Evolutionary conservation across 2,329 filamentous ascomycete genomes (phyloP).

Genomic region (Coniosporium tulheliwenetii): DNA sequence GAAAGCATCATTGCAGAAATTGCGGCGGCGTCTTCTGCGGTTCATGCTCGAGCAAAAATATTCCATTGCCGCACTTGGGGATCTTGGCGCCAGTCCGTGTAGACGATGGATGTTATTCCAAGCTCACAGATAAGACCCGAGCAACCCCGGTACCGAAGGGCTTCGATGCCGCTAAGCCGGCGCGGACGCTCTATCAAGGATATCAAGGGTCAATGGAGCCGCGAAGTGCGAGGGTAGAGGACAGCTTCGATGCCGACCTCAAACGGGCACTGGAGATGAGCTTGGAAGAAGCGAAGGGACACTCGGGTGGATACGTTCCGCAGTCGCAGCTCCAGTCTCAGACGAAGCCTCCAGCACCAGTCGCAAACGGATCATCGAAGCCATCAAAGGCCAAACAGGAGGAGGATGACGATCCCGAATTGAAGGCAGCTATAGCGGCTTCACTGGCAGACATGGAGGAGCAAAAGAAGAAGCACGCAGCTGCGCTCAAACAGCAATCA

Average conservation of each 20-base stretch:
- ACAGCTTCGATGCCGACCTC: constrained; percentile 86
- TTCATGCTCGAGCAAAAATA: constrained; percentile 77
- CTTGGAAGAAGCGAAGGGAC: constrained; percentile 74
- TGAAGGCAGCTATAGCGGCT: constrained; percentile 89
- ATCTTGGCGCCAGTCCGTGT: constrained; percentile 85
- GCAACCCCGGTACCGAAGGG: constrained; percentile 24
- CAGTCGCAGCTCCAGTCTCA: constrained; percentile 36
- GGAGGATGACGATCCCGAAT: constrained; percentile 81
- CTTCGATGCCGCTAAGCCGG: constrained; percentile 31
- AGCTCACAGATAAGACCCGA: constrained; percentile 60
- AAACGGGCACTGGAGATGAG: constrained; percentile 95
- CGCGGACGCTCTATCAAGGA: constrained; percentile 47
- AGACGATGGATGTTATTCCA: constrained; percentile 88
- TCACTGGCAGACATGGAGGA: constrained; percentile 96
- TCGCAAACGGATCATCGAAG: constrained; percentile 18
- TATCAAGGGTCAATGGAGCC: constrained; percentile 58
- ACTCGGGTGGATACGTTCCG: constrained; percentile 57
- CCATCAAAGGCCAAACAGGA: constrained; percentile 17
- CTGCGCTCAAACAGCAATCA: constrained; percentile 66
- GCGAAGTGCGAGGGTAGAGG: constrained; percentile 71
- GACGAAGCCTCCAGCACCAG: constrained; percentile 9
- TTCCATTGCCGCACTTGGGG: constrained; percentile 81
- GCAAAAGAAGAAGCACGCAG: constrained; percentile 83
- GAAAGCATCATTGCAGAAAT: constrained; percentile 96
- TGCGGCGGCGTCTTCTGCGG: constrained; percentile 97